Evolutionary conservation across 495 filamentous ascomycete genomes (phyloP).

Genomic region (Monascus purpureus): DNA sequence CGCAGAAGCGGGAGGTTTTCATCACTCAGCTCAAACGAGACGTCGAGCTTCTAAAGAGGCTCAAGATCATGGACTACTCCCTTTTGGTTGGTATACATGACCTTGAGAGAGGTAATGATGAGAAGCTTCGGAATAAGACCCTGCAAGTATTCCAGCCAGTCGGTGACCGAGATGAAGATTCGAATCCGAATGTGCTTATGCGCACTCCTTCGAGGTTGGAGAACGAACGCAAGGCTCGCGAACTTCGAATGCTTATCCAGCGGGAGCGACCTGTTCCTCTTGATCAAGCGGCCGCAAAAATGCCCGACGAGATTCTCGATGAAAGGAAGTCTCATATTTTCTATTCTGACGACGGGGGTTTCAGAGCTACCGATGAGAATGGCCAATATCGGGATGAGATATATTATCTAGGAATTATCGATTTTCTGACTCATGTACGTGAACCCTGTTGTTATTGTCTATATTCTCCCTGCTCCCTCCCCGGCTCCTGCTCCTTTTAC

Average conservation of each 20-base stretch:
- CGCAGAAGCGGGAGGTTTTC: conserved; percentile 73
- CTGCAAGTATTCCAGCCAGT: conserved; percentile 92
- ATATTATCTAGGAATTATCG: conserved; percentile 96
- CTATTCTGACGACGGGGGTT: conserved; percentile 88
- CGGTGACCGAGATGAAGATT: conserved; percentile 45
- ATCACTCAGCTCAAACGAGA: conserved; percentile 79
- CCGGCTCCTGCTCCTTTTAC: no score
- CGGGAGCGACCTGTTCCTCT: conserved; percentile 84
- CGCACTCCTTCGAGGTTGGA: conserved; percentile 92
- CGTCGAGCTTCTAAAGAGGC: conserved; percentile 65
- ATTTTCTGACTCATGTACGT: conserved; percentile 89
- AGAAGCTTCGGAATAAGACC: conserved; percentile 89
- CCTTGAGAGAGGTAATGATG: conserved; percentile 75
- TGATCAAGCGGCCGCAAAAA: conserved; percentile 64
- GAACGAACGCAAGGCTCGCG: conserved; percentile 78
- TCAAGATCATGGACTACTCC: conserved; percentile 99
- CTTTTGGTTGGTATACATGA: conserved; percentile 92
- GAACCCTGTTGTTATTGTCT: no score
- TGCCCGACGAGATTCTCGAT: conserved; percentile 76
- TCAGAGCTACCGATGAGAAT: conserved; percentile 85
- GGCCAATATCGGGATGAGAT: conserved; percentile 76
- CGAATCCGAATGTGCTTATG: conserved; percentile 51
- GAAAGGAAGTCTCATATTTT: conserved; percentile 60
- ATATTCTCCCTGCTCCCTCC: no score
- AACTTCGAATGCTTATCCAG: conserved; percentile 84